Evolutionary conservation across 768 basidiomycete species (phyloP).

Genomic region (Sarcomyxa edulis): DNA sequence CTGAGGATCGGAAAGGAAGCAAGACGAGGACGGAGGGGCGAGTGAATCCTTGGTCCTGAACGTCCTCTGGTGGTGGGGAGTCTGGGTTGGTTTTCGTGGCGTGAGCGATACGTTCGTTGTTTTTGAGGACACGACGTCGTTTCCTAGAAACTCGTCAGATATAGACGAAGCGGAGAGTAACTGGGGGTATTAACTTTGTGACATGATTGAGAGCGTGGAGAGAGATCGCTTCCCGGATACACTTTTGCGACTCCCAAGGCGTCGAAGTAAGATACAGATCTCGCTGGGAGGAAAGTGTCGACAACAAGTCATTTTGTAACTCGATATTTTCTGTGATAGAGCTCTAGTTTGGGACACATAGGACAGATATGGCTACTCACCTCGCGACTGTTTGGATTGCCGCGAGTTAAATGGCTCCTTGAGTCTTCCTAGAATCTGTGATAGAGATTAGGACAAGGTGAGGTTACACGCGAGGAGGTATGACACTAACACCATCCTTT

Average conservation of each 20-base stretch:
- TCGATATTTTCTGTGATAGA: conserved; percentile 36
- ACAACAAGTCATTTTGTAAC: conserved; percentile 66
- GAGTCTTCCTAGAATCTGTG: conserved; percentile 54
- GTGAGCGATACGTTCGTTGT: conserved; percentile 86
- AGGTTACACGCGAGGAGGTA: too few species aligned
- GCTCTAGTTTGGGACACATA: conserved; percentile 5
- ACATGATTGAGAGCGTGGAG: conserved; percentile 88
- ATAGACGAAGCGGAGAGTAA: not conserved
- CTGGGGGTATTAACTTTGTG: conserved; percentile 73
- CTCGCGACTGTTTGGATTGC: conserved; percentile 48
- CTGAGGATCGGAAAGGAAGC: conserved; percentile 89
- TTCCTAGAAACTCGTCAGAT: conserved; percentile 52
- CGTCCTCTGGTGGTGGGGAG: conserved; percentile 58
- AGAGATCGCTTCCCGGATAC: conserved; percentile 61
- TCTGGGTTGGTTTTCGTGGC: conserved; percentile 52
- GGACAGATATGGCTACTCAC: conserved; percentile 26
- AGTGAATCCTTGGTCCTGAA: conserved; percentile 97
- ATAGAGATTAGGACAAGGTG: conserved; percentile 1
- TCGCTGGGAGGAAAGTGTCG: conserved; percentile 56
- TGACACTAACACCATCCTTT: conserved; percentile 23
- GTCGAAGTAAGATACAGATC: conserved; percentile 75
- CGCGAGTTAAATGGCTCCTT: conserved; percentile 46
- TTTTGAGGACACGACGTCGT: conserved; percentile 83
- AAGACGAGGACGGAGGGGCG: conserved; percentile 91
- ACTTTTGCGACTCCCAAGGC: conserved; percentile 57